These are phyloP conservation scores for Achaetomium macrosporum DNA, from an alignment of 2,329 filamentous ascomycete species.

Conservation along the genomic window DNA sequence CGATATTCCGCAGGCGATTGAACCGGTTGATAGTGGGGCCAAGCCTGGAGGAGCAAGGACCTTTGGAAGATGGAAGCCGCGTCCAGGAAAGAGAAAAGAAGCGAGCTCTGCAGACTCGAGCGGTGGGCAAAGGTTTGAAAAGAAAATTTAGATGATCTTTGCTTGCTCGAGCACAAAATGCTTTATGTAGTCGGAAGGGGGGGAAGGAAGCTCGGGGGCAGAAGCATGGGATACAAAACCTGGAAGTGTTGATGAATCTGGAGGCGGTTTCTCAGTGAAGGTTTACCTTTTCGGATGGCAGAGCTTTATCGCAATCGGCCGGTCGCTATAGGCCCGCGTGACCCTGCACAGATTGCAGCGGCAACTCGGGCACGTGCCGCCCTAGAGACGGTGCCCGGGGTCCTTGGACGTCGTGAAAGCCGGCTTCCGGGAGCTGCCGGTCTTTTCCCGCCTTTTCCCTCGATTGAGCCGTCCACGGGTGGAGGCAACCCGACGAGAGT, in stretches of 20 bases:
- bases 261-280: background rate
- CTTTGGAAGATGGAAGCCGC: background rate
- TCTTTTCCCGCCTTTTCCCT: background rate
- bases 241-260: constrained; percentile 2
- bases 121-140: no score
- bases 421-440: background rate
- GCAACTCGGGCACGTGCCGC: constrained; percentile 12
- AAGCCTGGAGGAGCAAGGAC: background rate
- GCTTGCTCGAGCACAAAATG: no score
- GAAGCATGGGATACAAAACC: background rate
- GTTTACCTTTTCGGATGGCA: constrained; percentile 10
- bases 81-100: background rate
- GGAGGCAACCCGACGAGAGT: background rate
- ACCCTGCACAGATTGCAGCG: constrained; percentile 24
- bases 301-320: constrained; percentile 23
- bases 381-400: background rate
- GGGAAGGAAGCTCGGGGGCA: background rate
- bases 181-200: no score
- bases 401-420: background rate
- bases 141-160: no score
- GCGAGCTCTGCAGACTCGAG: no score
- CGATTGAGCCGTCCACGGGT: no score
- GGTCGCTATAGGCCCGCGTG: constrained; percentile 26
- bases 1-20: background rate
- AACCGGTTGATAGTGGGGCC: background rate